Evolutionary conservation across 2,329 filamentous ascomycete genomes (phyloP).

Genomic region (Chrysosporium queenslandicum): DNA sequence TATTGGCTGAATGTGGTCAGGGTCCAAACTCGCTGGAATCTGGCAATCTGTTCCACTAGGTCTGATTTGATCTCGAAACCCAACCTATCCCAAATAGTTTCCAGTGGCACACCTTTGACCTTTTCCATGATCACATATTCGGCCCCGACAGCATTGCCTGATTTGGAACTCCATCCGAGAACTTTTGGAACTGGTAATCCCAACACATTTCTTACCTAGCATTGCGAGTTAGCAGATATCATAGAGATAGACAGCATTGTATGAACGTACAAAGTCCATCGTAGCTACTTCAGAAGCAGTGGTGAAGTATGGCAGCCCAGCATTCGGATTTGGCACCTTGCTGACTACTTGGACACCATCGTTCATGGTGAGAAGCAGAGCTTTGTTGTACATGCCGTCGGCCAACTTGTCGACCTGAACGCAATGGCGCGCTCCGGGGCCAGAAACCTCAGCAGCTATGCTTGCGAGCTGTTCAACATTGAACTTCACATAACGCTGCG

Average conservation of each 20-base stretch:
- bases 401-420: conserved; percentile 7
- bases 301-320: not conserved
- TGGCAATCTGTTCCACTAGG: conserved; percentile 22
- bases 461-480: conserved; percentile 5
- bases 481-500: conserved; percentile 11
- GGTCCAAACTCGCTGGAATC: conserved; percentile 21
- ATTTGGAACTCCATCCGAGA: conserved; percentile 2
- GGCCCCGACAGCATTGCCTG: not conserved
- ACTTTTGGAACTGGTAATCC: not conserved
- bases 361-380: conserved; percentile 20
- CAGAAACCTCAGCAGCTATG: conserved; percentile 3
- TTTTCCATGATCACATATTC: conserved; percentile 4
- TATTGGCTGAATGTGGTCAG: conserved; percentile 14
- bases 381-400: conserved; percentile 15
- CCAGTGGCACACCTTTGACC: not conserved
- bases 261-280: not conserved
- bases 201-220: conserved; percentile 20
- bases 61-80: conserved; percentile 9
- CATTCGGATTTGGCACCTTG: conserved; percentile 13
- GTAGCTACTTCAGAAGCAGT: too few relatives aligned
- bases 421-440: not conserved
- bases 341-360: conserved; percentile 10
- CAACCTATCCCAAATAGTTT: not conserved
- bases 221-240: not conserved
- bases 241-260: not conserved